Percentiles rank a stretch among this genome's conserved stretches.
phyloP scores from a whole-genome alignment of 1,139 yeast genomes.

The Taphrina wiesneri region DNA sequence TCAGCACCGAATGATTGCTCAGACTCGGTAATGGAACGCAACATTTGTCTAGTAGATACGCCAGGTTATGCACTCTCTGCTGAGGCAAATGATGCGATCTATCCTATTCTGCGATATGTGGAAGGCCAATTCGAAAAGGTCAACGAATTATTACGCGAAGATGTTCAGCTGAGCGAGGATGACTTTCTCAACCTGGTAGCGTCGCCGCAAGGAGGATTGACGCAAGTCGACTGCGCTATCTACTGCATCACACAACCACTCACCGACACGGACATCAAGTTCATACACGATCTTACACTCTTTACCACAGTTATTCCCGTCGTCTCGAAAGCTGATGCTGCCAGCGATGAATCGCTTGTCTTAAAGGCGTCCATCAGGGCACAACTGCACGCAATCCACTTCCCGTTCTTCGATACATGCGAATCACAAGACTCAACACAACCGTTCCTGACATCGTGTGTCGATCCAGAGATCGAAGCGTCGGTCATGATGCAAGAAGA shows the following conservation, averaged over 20 bases:
- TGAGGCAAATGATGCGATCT: slow-evolving; percentile 14
- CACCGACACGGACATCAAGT: slow-evolving; percentile 5
- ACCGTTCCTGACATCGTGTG: slow-evolving; percentile 6
- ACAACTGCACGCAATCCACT: neutral
- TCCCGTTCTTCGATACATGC: neutral
- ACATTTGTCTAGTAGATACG: slow-evolving; percentile 18
- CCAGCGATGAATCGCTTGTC: neutral
- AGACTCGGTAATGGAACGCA: slow-evolving; percentile 11
- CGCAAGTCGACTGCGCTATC: slow-evolving; percentile 20
- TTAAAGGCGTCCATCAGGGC: neutral
- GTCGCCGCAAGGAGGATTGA: slow-evolving; percentile 24
- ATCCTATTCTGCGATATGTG: slow-evolving; percentile 18
- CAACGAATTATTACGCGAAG: slow-evolving; percentile 10
- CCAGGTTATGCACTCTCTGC: slow-evolving; percentile 24
- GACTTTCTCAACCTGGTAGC: slow-evolving; percentile 24
- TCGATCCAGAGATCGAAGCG: slow-evolving; percentile 32
- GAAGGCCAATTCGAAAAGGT: slow-evolving; percentile 15
- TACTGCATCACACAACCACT: slow-evolving; percentile 12
- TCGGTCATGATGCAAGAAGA: slow-evolving; percentile 26
- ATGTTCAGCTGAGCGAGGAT: neutral
- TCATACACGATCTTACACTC: slow-evolving; percentile 2
- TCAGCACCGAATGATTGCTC: neutral
- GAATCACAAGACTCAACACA: neutral
- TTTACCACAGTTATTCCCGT: slow-evolving; percentile 28
- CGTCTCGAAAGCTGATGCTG: slow-evolving; percentile 8